Evolutionary conservation across 768 basidiomycete species (phyloP).

Genomic region (Suillus occidentalis): DNA sequence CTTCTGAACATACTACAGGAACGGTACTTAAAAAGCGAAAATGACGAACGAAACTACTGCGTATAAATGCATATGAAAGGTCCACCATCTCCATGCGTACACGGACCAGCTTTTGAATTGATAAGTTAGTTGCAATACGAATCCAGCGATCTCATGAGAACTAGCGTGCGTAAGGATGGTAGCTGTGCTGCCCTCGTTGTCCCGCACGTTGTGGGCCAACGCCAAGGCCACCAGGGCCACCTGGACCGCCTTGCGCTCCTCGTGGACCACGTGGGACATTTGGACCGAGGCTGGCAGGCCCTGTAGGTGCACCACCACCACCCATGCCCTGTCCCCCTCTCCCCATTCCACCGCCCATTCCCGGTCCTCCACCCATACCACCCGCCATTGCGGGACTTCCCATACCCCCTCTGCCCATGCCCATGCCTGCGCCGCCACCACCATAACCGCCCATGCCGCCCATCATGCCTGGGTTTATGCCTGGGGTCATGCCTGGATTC

Average conservation of each 20-base stretch:
- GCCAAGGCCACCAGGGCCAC: slow-evolving; percentile 44
- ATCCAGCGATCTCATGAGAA: slow-evolving; percentile 12
- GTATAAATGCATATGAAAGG: slow-evolving; percentile 9
- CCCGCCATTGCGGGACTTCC: slow-evolving; percentile 31
- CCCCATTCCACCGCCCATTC: slow-evolving; percentile 42
- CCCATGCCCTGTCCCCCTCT: slow-evolving; percentile 41
- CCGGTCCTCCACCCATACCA: slow-evolving; percentile 39
- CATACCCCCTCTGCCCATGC: slow-evolving; percentile 36
- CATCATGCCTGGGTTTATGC: slow-evolving; percentile 28
- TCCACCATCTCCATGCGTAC: slow-evolving; percentile 2
- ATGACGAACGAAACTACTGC: slow-evolving; percentile 2
- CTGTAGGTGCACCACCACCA: slow-evolving; percentile 34
- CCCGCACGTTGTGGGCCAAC: slow-evolving; percentile 73
- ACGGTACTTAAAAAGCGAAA: neutral
- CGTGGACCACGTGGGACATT: slow-evolving; percentile 68
- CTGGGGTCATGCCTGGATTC: slow-evolving; percentile 3
- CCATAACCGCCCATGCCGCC: slow-evolving; percentile 36
- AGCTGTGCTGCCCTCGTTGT: slow-evolving; percentile 76
- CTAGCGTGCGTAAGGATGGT: slow-evolving; percentile 81
- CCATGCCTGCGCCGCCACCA: slow-evolving; percentile 31
- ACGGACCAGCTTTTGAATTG: slow-evolving; percentile 7
- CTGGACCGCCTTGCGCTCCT: slow-evolving; percentile 55
- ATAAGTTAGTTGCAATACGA: slow-evolving; percentile 11
- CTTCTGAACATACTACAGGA: slow-evolving; percentile 3
- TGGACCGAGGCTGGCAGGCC: slow-evolving; percentile 46